A percentile compares a stretch with the other conserved stretches of the same genome.
Evolutionary conservation across 345 rosid genomes (phyloP).

Genomic region (Eucalyptus camaldulensis): DNA sequence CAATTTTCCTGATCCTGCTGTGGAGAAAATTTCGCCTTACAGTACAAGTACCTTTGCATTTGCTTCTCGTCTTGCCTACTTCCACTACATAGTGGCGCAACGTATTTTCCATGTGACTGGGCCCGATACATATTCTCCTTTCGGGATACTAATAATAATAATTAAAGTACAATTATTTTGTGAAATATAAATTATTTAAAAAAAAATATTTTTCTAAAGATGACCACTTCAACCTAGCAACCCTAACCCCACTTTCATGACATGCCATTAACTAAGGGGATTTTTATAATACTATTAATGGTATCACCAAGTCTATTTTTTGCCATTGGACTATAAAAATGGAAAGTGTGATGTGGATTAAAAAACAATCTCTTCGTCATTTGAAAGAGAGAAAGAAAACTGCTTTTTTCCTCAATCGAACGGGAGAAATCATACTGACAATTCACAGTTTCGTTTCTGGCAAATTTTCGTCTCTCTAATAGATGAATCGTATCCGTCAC

Average conservation of each 20-base stretch:
- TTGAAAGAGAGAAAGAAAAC: not conserved
- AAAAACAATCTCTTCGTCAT: not conserved
- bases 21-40: not conserved
- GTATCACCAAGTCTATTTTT: not conserved
- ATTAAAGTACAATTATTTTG: not conserved
- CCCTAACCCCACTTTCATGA: not conserved
- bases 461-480: not conserved
- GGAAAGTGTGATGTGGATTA: not conserved
- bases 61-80: not conserved
- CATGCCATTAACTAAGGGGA: not conserved
- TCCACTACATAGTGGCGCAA: not conserved
- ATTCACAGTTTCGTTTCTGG: not conserved
- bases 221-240: not conserved
- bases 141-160: not conserved
- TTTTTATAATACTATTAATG: not conserved
- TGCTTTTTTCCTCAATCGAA: accelerated
- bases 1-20: not conserved
- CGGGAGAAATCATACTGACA: not conserved
- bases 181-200: accelerated
- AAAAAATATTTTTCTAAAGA: not conserved
- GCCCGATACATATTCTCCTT: not conserved
- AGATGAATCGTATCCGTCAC: not conserved
- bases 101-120: not conserved
- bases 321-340: not conserved
- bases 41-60: not conserved